These are phyloP conservation scores for Mycena filopes DNA, from an alignment of 768 basidiomycete genomes.

Conservation along the genomic window DNA sequence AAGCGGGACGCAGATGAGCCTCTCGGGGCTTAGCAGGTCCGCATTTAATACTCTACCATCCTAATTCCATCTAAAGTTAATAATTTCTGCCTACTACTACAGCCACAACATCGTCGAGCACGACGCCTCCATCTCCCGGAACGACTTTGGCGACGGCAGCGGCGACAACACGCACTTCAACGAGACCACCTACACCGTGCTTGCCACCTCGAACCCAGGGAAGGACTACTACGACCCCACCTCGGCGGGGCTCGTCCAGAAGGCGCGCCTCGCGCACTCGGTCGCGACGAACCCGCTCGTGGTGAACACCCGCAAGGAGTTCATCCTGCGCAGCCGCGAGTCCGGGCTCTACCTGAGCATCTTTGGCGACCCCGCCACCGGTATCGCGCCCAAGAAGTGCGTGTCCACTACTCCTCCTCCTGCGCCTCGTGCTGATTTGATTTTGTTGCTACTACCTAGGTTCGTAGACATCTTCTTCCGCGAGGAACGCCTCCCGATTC, in stretches of 20 bases:
- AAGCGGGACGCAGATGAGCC: not conserved
- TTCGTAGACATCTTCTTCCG: slow-evolving; percentile 27
- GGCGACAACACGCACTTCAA: slow-evolving; percentile 34
- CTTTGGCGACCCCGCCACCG: slow-evolving; percentile 26
- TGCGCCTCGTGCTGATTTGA: not conserved
- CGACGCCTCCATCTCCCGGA: slow-evolving; percentile 28
- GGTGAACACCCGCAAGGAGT: slow-evolving; percentile 30
- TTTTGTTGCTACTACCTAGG: not conserved
- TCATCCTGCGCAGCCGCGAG: slow-evolving; percentile 23
- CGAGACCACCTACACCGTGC: slow-evolving; percentile 15
- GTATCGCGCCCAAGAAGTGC: slow-evolving; percentile 22
- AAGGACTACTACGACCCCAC: slow-evolving; percentile 25
- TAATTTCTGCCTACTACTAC: too few relatives aligned
- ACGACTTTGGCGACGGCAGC: slow-evolving; percentile 13
- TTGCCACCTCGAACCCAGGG: slow-evolving; percentile 23
- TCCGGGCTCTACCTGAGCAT: slow-evolving; percentile 23
- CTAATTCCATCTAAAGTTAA: too few relatives aligned
- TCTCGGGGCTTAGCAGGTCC: slow-evolving; percentile 27
- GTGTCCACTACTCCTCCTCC: not conserved
- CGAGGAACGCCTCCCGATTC: slow-evolving; percentile 26
- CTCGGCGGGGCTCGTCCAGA: slow-evolving; percentile 17
- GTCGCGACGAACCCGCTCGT: slow-evolving; percentile 22
- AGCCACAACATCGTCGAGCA: slow-evolving; percentile 30
- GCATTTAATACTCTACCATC: slow-evolving; percentile 1
- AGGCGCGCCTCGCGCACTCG: slow-evolving; percentile 19